Evolutionary conservation across 805 yeast species (phyloP).

Genomic region (Saccharomycopsis microspora): DNA sequence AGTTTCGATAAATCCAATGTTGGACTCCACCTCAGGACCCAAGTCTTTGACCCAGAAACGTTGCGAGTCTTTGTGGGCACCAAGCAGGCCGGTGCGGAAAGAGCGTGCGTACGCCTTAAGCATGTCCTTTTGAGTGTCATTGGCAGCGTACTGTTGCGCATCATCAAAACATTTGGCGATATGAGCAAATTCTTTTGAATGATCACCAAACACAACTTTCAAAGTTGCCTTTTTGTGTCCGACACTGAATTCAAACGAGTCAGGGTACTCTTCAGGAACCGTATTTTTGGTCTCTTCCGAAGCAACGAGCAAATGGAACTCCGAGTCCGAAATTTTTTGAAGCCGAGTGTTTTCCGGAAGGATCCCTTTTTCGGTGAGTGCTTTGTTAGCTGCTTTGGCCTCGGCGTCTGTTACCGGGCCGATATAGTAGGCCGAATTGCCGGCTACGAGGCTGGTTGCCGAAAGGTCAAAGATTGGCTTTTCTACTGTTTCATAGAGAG

Average conservation of each 20-base stretch:
- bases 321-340: conserved; percentile 35
- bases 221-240: conserved; percentile 31
- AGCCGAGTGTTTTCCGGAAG: conserved; percentile 78
- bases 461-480: conserved; percentile 39
- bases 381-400: conserved; percentile 53
- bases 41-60: conserved; percentile 80
- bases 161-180: conserved; percentile 43
- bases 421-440: conserved; percentile 65
- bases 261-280: conserved; percentile 40
- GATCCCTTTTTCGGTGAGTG: conserved; percentile 49
- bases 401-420: conserved; percentile 44
- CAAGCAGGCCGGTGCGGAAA: conserved; percentile 72
- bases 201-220: conserved; percentile 67
- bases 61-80: conserved; percentile 78
- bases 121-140: conserved; percentile 61
- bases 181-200: conserved; percentile 46
- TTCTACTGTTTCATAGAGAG: conserved; percentile 31
- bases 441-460: conserved; percentile 44
- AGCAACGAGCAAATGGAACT: conserved; percentile 58
- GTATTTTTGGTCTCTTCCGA: conserved; percentile 41
- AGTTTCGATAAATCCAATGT: conserved; percentile 86
- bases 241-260: conserved; percentile 25
- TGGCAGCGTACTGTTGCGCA: conserved; percentile 58
- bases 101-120: conserved; percentile 54
- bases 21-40: conserved; percentile 68